Evolutionary conservation across 2,329 filamentous ascomycete genomes (phyloP).

Genomic region (Beauveria sp.): DNA sequence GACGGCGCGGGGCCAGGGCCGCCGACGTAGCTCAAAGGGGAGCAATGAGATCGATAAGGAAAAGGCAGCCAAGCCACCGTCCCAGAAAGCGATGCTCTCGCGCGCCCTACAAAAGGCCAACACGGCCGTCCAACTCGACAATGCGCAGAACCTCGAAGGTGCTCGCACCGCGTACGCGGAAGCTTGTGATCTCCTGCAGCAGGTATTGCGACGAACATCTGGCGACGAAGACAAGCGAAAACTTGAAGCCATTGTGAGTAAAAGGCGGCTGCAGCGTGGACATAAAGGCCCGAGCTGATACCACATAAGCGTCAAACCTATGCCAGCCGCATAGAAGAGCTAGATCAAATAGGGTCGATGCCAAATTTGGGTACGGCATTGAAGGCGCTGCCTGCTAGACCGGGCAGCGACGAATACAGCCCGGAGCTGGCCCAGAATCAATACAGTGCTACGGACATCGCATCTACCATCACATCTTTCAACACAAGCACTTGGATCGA

Average conservation of each 20-base stretch:
- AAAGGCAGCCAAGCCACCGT: constrained; percentile 42
- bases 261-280: background rate
- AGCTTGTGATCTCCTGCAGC: constrained; percentile 78
- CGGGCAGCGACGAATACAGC: constrained; percentile 43
- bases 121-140: constrained; percentile 89
- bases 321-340: constrained; percentile 78
- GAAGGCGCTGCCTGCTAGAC: constrained; percentile 69
- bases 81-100: constrained; percentile 95
- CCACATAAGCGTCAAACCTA: constrained; percentile 70
- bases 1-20: constrained; percentile 21
- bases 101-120: constrained; percentile 92
- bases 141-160: constrained; percentile 88
- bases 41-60: constrained; percentile 24
- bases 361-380: constrained; percentile 39
- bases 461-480: background rate
- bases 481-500: background rate
- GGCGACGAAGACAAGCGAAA: constrained; percentile 84
- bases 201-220: constrained; percentile 78
- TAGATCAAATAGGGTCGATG: constrained; percentile 62
- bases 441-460: background rate
- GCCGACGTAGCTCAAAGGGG: constrained; percentile 25
- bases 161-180: constrained; percentile 87
- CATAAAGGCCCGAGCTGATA: constrained; percentile 7
- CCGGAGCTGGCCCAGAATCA: constrained; percentile 14
- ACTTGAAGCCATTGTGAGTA: constrained; percentile 82